These are phyloP conservation scores for Amylocystis lapponica DNA, from an alignment of 768 basidiomycete genomes.

Conservation along the genomic window DNA sequence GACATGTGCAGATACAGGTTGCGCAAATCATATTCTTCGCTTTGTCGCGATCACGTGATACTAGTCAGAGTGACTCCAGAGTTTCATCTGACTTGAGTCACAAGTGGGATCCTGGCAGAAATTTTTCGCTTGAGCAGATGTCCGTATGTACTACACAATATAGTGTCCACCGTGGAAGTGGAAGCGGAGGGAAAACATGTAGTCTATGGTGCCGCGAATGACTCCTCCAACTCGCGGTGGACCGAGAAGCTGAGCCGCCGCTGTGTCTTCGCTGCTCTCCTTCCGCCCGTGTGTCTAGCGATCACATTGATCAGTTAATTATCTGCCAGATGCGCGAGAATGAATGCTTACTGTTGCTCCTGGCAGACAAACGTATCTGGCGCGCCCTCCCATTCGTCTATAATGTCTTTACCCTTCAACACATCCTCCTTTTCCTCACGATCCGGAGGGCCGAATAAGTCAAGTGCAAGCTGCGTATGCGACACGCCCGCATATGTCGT, in stretches of 20 bases:
- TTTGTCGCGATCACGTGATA: too few species aligned
- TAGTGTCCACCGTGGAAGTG: too few species aligned
- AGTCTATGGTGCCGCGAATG: constrained; percentile 1
- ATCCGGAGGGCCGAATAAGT: constrained; percentile 70
- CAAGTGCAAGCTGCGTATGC: constrained; percentile 92
- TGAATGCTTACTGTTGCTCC: constrained; percentile 66
- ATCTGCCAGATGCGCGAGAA: constrained; percentile 3
- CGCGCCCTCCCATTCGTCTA: constrained; percentile 95
- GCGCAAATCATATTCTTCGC: too few species aligned
- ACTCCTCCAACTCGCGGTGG: constrained; percentile 54
- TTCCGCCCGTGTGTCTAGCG: constrained; percentile 76
- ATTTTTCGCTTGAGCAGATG: too few species aligned
- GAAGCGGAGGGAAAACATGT: too few species aligned
- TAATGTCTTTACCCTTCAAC: constrained; percentile 62
- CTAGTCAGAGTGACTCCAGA: too few species aligned
- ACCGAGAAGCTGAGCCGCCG: constrained; percentile 79
- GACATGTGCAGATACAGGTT: too few species aligned
- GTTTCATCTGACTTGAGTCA: too few species aligned
- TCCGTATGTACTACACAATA: too few species aligned
- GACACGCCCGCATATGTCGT: constrained; percentile 98
- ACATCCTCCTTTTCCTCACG: constrained; percentile 37
- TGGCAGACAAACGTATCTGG: constrained; percentile 98
- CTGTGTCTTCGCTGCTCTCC: constrained; percentile 86
- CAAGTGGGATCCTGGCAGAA: too few species aligned
- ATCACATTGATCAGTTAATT: too few species aligned